Percentiles rank a stretch among this genome's conserved stretches.
These are phyloP conservation scores for Suillus plorans DNA, from an alignment of 768 basidiomycete genomes.

Conservation along the genomic window DNA sequence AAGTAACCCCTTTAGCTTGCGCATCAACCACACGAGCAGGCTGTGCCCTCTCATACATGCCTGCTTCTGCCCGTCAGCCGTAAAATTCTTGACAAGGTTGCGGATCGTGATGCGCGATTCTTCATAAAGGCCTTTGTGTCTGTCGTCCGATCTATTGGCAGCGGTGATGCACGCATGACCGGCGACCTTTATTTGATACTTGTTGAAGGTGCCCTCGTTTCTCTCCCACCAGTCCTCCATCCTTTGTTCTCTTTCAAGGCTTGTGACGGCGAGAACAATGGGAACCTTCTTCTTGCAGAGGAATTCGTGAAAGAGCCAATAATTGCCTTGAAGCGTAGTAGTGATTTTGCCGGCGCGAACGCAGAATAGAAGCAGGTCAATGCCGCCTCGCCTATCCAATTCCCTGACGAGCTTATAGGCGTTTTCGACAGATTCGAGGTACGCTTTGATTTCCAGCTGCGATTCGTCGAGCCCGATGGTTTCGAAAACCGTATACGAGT, in stretches of 20 bases:
- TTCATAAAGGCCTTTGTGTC: conserved; percentile 21
- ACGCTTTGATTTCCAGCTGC: conserved; percentile 27
- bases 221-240: conserved; percentile 21
- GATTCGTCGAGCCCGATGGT: conserved; percentile 37
- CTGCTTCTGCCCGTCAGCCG: not conserved
- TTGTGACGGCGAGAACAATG: conserved; percentile 30
- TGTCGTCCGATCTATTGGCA: conserved; percentile 19
- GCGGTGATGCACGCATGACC: conserved; percentile 38
- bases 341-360: conserved; percentile 40
- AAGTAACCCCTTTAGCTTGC: conserved; percentile 23
- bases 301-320: conserved; percentile 37
- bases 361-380: conserved; percentile 43
- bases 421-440: conserved; percentile 27
- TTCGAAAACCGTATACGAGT: conserved; percentile 30
- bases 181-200: conserved; percentile 25
- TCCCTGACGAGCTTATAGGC: conserved; percentile 32
- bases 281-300: conserved; percentile 33
- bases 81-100: conserved; percentile 15
- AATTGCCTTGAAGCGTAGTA: conserved; percentile 37
- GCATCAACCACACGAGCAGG: conserved; percentile 24
- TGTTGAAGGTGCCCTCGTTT: conserved; percentile 18
- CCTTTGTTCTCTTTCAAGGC: conserved; percentile 24
- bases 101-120: conserved; percentile 20
- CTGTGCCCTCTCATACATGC: not conserved
- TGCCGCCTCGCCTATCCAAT: conserved; percentile 31